Percentiles rank a stretch among this genome's conserved stretches.
These are phyloP conservation scores for Phylloporus rhodoxanthus DNA, from an alignment of 768 basidiomycete genomes.

Conservation along the genomic window DNA sequence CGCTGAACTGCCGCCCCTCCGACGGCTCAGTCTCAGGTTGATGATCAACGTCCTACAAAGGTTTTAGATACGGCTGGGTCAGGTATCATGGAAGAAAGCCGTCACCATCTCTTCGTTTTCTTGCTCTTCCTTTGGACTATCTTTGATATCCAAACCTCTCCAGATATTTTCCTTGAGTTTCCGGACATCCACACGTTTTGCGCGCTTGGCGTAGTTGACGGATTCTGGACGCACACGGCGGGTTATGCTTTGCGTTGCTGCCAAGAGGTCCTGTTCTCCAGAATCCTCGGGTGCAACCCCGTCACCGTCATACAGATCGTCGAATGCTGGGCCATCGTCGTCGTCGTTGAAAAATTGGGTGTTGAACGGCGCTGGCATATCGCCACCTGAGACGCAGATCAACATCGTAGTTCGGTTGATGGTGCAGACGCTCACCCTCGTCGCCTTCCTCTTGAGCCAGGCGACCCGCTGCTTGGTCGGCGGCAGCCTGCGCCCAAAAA, in stretches of 20 bases:
- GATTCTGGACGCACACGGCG: conserved; percentile 80
- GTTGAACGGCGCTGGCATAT: conserved; percentile 70
- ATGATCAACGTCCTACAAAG: conserved; percentile 49
- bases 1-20: conserved; percentile 65
- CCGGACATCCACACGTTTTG: conserved; percentile 94
- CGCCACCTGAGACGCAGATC: conserved; percentile 32
- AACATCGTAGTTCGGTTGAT: background rate
- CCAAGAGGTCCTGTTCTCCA: conserved; percentile 84
- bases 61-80: background rate
- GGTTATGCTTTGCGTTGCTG: conserved; percentile 68
- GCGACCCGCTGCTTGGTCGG: conserved; percentile 65
- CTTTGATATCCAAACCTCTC: conserved; percentile 81
- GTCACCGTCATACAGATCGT: conserved; percentile 44
- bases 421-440: conserved; percentile 44
- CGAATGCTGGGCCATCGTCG: conserved; percentile 71
- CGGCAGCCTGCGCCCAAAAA: conserved; percentile 96
- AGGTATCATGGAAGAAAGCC: background rate
- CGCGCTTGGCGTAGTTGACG: conserved; percentile 91
- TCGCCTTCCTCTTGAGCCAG: conserved; percentile 50
- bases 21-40: conserved; percentile 51
- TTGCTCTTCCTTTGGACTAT: conserved; percentile 35
- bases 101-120: conserved; percentile 52
- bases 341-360: conserved; percentile 98
- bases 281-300: conserved; percentile 46
- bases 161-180: conserved; percentile 98